These are phyloP conservation scores for Colletotrichum truncatum DNA, from an alignment of 2,329 filamentous ascomycete species.

Conservation along the genomic window DNA sequence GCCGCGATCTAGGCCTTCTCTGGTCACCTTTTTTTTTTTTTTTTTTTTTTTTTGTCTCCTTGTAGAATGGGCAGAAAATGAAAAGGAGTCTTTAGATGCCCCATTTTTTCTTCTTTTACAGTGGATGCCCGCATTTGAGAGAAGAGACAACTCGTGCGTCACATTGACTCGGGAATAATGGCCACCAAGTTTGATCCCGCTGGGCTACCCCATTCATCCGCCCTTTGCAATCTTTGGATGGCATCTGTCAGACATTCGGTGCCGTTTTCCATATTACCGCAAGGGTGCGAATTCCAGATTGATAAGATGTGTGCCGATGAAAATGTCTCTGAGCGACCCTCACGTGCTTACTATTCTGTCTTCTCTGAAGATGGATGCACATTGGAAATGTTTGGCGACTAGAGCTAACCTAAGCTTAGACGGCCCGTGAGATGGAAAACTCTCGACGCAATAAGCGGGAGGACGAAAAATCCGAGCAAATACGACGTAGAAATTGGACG, in stretches of 20 bases:
- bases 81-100: neutral
- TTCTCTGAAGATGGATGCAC: too few species aligned
- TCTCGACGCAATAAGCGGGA: neutral
- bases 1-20: neutral
- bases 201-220: neutral
- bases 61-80: neutral
- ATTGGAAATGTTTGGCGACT: too few species aligned
- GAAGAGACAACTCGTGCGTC: neutral
- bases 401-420: too few species aligned
- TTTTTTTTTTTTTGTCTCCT: neutral
- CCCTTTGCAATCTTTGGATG: neutral
- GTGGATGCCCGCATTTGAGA: neutral
- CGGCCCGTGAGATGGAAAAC: too few species aligned
- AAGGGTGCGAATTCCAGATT: neutral
- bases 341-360: too few species aligned
- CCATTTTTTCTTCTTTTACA: neutral
- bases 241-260: neutral
- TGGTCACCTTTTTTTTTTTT: neutral
- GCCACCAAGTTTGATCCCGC: neutral
- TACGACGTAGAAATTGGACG: conserved; percentile 8
- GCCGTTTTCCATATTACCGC: conserved; percentile 25
- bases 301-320: neutral
- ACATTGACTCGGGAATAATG: neutral
- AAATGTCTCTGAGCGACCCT: too few species aligned
- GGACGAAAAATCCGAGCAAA: neutral